phyloP scores from a whole-genome alignment of 345 rosid species.

The Bruguiera gymnorhiza region DNA sequence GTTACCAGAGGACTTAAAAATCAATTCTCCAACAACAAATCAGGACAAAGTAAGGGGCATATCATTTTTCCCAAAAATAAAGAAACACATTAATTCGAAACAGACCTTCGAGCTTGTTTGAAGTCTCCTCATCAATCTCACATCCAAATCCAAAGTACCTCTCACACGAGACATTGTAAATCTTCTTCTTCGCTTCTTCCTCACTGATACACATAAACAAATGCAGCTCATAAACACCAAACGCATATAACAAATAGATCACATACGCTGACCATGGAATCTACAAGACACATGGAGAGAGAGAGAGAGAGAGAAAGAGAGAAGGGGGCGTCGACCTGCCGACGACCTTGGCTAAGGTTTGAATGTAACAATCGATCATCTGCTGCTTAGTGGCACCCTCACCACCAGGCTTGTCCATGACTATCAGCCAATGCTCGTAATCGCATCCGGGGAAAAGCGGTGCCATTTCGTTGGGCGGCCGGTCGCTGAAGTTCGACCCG shows the following conservation, averaged over 20 bases:
- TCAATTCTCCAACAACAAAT: background rate
- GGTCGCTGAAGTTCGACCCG: slow-evolving; percentile 83
- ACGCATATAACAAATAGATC: background rate
- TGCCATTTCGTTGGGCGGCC: slow-evolving; percentile 94
- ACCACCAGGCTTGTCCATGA: slow-evolving; percentile 93
- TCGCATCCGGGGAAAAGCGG: slow-evolving; percentile 95
- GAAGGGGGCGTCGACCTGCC: slow-evolving; percentile 47
- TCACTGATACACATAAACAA: slow-evolving; percentile 38
- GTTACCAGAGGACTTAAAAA: slow-evolving; percentile 3
- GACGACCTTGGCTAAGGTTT: slow-evolving; percentile 76
- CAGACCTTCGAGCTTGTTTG: slow-evolving; percentile 84
- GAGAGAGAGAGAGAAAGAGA: too few relatives aligned
- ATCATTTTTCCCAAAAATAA: background rate
- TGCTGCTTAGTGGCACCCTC: slow-evolving; percentile 85
- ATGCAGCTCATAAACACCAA: background rate
- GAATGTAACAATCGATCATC: slow-evolving; percentile 84
- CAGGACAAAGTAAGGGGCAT: background rate
- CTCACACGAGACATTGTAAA: slow-evolving; percentile 94
- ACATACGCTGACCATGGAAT: background rate
- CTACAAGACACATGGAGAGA: background rate
- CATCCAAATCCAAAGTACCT: slow-evolving; percentile 94
- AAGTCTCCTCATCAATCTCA: slow-evolving; percentile 94
- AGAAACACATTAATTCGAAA: background rate
- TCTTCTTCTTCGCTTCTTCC: slow-evolving; percentile 88
- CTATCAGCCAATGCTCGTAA: slow-evolving; percentile 94